Conservation (phyloP, 1,139 yeast genomes). For the Torulaspora globosa region DNA sequence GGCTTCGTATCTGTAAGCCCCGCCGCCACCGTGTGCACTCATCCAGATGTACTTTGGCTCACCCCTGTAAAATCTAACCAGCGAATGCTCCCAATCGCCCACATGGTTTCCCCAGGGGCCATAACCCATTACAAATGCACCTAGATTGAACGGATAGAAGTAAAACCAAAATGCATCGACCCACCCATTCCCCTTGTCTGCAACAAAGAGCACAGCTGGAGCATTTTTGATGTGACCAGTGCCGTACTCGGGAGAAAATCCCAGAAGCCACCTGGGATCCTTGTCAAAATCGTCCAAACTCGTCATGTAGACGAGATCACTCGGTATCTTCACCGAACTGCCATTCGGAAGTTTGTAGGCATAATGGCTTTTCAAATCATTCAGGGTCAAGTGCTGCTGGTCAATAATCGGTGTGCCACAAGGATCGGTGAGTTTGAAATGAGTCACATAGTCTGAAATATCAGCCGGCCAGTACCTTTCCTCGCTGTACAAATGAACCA, state of each 20-base stretch:
- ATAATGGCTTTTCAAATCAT: slow-evolving; percentile 25
- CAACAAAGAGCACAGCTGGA: slow-evolving; percentile 76
- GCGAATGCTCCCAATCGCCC: slow-evolving; percentile 97
- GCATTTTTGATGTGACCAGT: slow-evolving; percentile 71
- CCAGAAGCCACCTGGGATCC: slow-evolving; percentile 82
- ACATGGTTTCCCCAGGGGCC: slow-evolving; percentile 97
- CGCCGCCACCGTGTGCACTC: slow-evolving; percentile 98
- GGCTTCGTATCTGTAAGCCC: slow-evolving; percentile 73
- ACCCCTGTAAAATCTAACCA: slow-evolving; percentile 79
- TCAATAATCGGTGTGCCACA: slow-evolving; percentile 19
- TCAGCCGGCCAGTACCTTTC: slow-evolving; percentile 85
- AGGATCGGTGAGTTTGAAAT: slow-evolving; percentile 47
- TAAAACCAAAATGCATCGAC: slow-evolving; percentile 93
- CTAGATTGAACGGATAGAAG: slow-evolving; percentile 88
- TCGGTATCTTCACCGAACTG: slow-evolving; percentile 20
- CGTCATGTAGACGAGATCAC: slow-evolving; percentile 49
- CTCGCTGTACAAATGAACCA: slow-evolving; percentile 83
- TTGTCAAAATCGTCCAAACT: slow-evolving; percentile 63
- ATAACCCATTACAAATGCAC: slow-evolving; percentile 95
- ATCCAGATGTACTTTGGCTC: slow-evolving; percentile 91
- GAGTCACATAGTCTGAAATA: slow-evolving; percentile 59
- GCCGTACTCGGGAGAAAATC: slow-evolving; percentile 61
- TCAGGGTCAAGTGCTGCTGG: slow-evolving; percentile 34
- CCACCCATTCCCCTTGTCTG: slow-evolving; percentile 89
- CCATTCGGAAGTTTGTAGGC: slow-evolving; percentile 21